Evolutionary conservation across 352 stramenopile genomes (phyloP).

Genomic region (Aphanomyces stellatus): DNA sequence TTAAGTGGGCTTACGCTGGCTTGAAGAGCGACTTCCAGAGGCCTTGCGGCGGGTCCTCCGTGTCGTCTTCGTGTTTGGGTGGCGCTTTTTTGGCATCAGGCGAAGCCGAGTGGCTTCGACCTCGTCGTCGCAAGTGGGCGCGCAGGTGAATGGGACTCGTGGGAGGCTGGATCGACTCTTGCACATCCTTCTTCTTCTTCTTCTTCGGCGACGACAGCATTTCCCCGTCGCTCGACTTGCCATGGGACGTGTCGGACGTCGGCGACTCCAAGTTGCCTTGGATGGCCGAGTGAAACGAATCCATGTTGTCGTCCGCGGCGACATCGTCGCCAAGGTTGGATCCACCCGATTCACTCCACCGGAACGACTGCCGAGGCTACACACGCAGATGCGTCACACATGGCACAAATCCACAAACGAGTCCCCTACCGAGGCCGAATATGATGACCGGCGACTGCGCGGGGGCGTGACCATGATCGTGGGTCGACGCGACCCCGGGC

Average conservation of each 20-base stretch:
- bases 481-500: too few species aligned
- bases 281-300: neutral
- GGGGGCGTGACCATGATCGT: neutral
- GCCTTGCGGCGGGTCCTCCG: too few species aligned
- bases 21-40: slow-evolving; percentile 9
- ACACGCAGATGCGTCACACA: too few species aligned
- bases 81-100: neutral
- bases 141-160: neutral
- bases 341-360: neutral
- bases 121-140: too few species aligned
- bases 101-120: too few species aligned
- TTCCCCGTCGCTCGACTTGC: neutral
- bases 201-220: too few species aligned
- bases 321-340: neutral
- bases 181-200: too few species aligned
- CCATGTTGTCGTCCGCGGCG: neutral
- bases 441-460: neutral
- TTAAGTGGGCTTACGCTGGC: neutral
- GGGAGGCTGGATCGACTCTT: neutral
- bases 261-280: too few species aligned
- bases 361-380: neutral
- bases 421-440: too few species aligned
- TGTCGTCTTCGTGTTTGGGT: too few species aligned
- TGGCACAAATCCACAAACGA: too few species aligned
- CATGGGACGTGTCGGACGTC: neutral